Base-by-base conservation (phyloP, 176 grass and related monocot genomes). In the barley (Hordeum vulgare) region DNA sequence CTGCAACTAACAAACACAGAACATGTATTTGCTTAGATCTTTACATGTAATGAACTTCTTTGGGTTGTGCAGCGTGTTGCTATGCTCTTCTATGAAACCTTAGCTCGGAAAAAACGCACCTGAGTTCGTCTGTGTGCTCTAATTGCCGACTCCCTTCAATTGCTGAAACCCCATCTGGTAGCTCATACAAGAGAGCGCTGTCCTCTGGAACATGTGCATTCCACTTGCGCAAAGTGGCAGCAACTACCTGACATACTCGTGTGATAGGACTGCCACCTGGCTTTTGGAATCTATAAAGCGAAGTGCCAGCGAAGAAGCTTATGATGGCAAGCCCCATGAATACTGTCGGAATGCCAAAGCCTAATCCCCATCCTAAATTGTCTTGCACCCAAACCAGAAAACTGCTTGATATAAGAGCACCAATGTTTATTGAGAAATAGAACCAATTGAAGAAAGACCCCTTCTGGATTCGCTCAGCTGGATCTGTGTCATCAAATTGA, bases 361-460 rank as follows among this genome's bases (percentile, higher is more conserved):
- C 94, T 76, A 86, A 45, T 4, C 91, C 94, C 94, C 94, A 97
- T 80, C 94, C 94, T 78, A 85, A n/a, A 26, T 97, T 97, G 86
- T 97, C 94, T 89, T 97, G 94, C 31, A 97, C 87, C 94, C 94
- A 97, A 79, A 97, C 94, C 27, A 97, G 87, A 78, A 97, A 91
- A 71, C 91, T 94, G 75, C 94, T 97, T 15, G 94, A 91, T 85
- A 97, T 94, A 74, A 97, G 91, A 89, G 89, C 94, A 35, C 94
- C 94, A 37, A 97, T 97, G 40, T 97, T 94, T 77, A 97, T 86
- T 41, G 94, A 94, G 78, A 97, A 94, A 83, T 97, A 97, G 64
- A 94, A 97, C 94, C 94, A 97, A 23, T 97, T 97, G 85, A 97
- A 97, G 89, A 94, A 97, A 75, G 94, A 94, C 24, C 89, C 94